These are phyloP conservation scores for Gaultheria prostrata DNA, from an alignment of 148 eudicot species.

Conservation along the genomic window DNA sequence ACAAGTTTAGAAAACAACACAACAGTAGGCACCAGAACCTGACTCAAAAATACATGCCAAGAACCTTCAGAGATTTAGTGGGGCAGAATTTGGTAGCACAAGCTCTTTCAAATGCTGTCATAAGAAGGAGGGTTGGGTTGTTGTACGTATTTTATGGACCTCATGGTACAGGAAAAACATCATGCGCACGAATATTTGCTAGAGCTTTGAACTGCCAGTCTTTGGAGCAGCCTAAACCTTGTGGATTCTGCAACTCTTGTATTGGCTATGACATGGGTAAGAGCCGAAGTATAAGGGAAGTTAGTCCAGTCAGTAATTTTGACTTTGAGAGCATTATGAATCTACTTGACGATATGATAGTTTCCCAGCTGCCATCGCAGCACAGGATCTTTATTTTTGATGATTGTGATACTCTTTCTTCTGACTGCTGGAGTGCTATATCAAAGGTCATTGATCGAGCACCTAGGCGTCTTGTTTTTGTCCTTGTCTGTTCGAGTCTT, in stretches of 20 bases:
- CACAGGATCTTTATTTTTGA: constrained; percentile 74
- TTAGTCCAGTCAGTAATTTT: constrained; percentile 65
- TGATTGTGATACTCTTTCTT: constrained; percentile 74
- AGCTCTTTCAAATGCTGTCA: constrained; percentile 86
- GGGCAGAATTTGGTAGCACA: constrained; percentile 90
- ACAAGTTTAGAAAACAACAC: constrained; percentile 34
- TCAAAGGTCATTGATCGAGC: constrained; percentile 84
- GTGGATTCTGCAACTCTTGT: constrained; percentile 81
- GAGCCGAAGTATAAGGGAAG: constrained; percentile 68
- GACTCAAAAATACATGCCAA: constrained; percentile 89
- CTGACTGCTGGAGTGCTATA: constrained; percentile 81
- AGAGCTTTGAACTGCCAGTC: constrained; percentile 92
- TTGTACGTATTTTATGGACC: constrained; percentile 89
- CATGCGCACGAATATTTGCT: constrained; percentile 87
- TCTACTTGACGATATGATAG: constrained; percentile 54
- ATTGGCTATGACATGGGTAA: constrained; percentile 77
- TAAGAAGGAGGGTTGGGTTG: constrained; percentile 68
- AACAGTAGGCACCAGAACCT: constrained; percentile 67
- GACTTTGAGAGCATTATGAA: constrained; percentile 70
- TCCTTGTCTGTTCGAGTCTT: constrained; percentile 83
- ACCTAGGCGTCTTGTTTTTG: constrained; percentile 81
- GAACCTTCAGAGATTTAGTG: constrained; percentile 84
- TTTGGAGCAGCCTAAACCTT: constrained; percentile 77
- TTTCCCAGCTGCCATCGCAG: constrained; percentile 53
- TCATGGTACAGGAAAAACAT: constrained; percentile 93